Base-by-base conservation (phyloP, 306 rosid species). In the Vigna radiata region DNA sequence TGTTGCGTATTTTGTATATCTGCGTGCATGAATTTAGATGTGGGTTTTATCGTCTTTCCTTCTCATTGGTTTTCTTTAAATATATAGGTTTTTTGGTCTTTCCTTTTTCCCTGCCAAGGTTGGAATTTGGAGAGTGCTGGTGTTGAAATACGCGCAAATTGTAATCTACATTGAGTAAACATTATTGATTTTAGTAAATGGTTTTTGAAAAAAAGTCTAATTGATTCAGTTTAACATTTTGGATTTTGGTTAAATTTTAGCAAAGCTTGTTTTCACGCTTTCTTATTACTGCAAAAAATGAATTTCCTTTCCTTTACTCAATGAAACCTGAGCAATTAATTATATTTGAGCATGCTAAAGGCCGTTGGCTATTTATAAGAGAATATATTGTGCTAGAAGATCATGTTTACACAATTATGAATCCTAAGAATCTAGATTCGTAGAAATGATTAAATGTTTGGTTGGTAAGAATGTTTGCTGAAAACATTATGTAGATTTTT, bases 1-100 rank as follows among this genome's bases (percentile, higher is more conserved):
- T 83, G 77, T 71, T 90, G 89, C 89, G 88, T 86, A 84, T 92
- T 84, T 77, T 92, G 97, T 96, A 91, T 86, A 90, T 92, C 74
- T 78, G 96, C 81, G 97, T 90, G 97, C 84, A 83, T 91, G 83
- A 89, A 78, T 83, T 88, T 79, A 83, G 83, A 68, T 82, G 82
- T 73, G 85, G 81, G 72, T 86, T 80, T 72, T 53, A 5, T 54
- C 68, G 70, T 67, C 41, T 59, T 77, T 74, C 75, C 46, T 63
- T 23, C 36, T 62, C 68, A 68, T 68, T 60, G 31, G 4, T 19
- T 78, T 70, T 78, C 74, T 78, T 31, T 63, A 73, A 73, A 77
- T 78, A 62, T 85, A 53, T 74, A 56, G 41, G 59, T 60, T 74
- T 65, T 36, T 78, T 63, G 21, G 39, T 50, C 19, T 83, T 83